Base-by-base conservation (phyloP, 129 eudicot species). In the Helichrysum umbraculigerum region DNA sequence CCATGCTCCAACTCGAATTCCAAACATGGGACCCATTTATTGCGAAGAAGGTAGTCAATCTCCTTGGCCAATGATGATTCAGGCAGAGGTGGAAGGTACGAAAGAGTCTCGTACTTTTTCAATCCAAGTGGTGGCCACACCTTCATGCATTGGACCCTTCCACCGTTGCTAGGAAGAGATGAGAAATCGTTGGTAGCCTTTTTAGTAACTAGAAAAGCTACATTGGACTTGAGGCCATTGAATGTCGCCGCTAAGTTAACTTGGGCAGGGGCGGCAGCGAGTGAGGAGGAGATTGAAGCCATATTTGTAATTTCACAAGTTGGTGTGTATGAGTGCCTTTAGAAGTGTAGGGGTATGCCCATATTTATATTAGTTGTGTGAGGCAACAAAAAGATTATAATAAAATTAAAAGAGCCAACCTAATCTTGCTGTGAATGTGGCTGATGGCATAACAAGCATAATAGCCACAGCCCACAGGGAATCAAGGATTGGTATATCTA, bases 71-170 rank as follows among this genome's bases (percentile, higher is more conserved):
- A 54, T 42, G 54, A 19, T 14, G 33, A 81, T 0, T n/a, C 5
- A 67, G 77, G 32, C 15, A 87, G 77, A 8, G 75, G 71, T 37
- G 87, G 90, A 34, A 83, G 90, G 87, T 86, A 86, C 0, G 90
- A 86, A 7, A 86, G 79, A 15, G 90, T 86, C 87, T 86, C 90
- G 80, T 56, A 86, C 71, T 87, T 88, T 84, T 82, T 85, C 76
- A 15, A 3, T 1, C 81, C 81, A 7, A 59, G 5, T 70, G 92
- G 89, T 10, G 92, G 89, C 89, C 87, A 87, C 47, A 88, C 93
- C 93, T 88, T 62, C 90, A 88, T 88, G 88, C 92, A 88, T 20
- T 80, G 72, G 5, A 88, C 85, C 76, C 83, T 86, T 33, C 85
- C 85, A 16, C 85, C 90, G 28, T 83, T 86, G 87, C 83, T 83